Evolutionary conservation across 73 alveolate species (phyloP).

Genomic region (Uronychia binucleata): DNA sequence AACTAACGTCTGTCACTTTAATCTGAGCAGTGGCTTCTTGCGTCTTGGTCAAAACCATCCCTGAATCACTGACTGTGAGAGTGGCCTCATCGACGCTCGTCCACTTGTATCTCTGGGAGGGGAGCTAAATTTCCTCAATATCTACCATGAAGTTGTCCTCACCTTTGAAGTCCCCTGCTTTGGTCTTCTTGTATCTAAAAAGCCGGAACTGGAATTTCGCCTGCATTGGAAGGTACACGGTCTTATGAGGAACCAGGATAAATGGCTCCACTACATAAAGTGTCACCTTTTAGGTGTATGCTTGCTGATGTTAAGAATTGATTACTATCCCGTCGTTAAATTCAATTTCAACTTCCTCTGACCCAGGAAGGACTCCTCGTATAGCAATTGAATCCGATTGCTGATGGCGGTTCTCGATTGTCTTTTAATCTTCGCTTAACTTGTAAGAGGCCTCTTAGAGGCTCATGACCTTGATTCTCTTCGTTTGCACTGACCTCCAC

Average conservation of each 20-base stretch:
- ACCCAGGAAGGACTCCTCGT: neutral
- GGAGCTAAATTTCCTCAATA: neutral
- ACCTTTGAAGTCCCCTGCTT: neutral
- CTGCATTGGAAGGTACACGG: neutral
- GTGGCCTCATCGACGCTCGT: neutral
- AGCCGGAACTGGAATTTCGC: neutral
- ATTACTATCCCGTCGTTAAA: neutral
- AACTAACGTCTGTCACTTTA: neutral
- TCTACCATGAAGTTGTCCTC: neutral
- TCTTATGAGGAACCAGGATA: neutral
- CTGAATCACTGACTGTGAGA: neutral
- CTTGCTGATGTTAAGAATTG: neutral
- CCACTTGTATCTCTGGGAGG: neutral
- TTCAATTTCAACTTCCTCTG: neutral
- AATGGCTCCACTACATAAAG: neutral
- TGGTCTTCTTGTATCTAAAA: neutral
- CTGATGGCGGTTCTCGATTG: neutral
- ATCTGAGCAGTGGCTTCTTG: neutral
- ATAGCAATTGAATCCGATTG: neutral
- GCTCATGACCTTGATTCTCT: neutral
- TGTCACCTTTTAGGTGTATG: neutral
- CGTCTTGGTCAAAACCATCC: neutral
- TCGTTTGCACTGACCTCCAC: neutral
- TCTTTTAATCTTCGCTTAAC: neutral
- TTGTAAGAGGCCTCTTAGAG: neutral